Conservation (phyloP, 1,139 yeast species). For the Pichia kudriavzevii region DNA sequence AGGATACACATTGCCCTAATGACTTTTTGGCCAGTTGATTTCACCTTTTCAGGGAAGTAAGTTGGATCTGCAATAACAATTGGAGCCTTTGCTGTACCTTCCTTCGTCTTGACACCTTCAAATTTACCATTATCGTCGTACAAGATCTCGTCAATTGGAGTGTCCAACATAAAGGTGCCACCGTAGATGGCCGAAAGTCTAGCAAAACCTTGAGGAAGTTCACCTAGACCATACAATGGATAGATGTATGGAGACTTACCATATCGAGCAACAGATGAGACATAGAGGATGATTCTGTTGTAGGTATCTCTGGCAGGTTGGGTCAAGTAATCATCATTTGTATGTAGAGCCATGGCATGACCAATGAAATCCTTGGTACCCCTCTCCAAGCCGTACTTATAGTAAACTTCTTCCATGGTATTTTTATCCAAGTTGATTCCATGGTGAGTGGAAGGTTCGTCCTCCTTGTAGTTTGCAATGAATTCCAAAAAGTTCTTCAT, state of each 20-base stretch:
- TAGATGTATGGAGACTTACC: constrained; percentile 96
- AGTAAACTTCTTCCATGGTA: constrained; percentile 88
- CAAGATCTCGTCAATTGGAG: constrained; percentile 84
- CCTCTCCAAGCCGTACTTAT: constrained; percentile 81
- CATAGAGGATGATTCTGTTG: constrained; percentile 78
- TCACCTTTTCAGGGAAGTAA: constrained; percentile 87
- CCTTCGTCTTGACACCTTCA: constrained; percentile 81
- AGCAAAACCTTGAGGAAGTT: constrained; percentile 97
- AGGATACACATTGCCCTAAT: constrained; percentile 92
- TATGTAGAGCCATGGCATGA: constrained; percentile 97
- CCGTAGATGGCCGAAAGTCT: constrained; percentile 96
- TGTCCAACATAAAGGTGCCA: constrained; percentile 96
- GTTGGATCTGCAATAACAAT: constrained; percentile 97
- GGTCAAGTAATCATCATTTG: constrained; percentile 81
- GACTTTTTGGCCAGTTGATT: constrained; percentile 77
- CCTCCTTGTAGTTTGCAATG: constrained; percentile 76
- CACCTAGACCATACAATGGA: constrained; percentile 96
- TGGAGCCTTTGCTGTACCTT: constrained; percentile 88
- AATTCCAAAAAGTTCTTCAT: constrained; percentile 88
- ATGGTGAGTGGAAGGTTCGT: constrained; percentile 73
- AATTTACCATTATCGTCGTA: constrained; percentile 69
- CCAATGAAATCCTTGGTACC: constrained; percentile 97
- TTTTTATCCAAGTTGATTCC: constrained; percentile 78
- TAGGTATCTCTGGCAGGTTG: constrained; percentile 91
- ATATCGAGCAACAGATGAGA: constrained; percentile 86